Conservation (phyloP, 257 asterid genomes). For the Nicotiana undulata region DNA sequence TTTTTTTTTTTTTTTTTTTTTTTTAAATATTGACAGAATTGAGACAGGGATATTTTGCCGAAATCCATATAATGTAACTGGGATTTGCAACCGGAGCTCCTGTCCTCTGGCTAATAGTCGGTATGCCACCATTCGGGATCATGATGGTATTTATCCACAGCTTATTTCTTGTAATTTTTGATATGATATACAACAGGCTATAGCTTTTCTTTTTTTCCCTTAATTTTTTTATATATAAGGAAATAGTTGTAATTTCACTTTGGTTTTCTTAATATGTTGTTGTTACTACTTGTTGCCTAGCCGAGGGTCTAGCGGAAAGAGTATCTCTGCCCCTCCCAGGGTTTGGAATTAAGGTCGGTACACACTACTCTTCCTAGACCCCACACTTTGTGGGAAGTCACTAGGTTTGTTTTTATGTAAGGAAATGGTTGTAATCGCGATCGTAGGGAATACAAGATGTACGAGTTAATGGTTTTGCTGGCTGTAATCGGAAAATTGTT, state of each 20-base stretch:
- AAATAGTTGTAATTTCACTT: not conserved
- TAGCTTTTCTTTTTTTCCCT: not conserved
- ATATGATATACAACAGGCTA: not conserved
- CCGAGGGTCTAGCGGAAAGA: no score
- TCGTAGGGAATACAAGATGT: not conserved
- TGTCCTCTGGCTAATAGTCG: conserved; percentile 98
- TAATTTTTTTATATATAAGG: not conserved
- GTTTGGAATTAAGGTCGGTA: no score
- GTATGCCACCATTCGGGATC: conserved; percentile 89
- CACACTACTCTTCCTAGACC: no score
- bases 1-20: not conserved
- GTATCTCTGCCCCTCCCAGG: no score
- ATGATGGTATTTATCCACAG: conserved; percentile 41
- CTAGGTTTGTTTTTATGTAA: not conserved
- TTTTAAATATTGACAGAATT: conserved; percentile 34
- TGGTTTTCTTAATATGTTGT: no score
- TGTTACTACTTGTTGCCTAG: no score
- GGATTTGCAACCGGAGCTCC: conserved; percentile 91
- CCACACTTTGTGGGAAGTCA: no score
- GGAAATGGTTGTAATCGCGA: not conserved
- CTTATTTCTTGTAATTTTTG: not conserved
- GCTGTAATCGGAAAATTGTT: not conserved
- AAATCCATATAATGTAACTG: conserved; percentile 88
- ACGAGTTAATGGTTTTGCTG: not conserved
- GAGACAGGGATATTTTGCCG: conserved; percentile 88